Conservation (phyloP, 345 rosid genomes). For the Carallia pectinifolia region DNA sequence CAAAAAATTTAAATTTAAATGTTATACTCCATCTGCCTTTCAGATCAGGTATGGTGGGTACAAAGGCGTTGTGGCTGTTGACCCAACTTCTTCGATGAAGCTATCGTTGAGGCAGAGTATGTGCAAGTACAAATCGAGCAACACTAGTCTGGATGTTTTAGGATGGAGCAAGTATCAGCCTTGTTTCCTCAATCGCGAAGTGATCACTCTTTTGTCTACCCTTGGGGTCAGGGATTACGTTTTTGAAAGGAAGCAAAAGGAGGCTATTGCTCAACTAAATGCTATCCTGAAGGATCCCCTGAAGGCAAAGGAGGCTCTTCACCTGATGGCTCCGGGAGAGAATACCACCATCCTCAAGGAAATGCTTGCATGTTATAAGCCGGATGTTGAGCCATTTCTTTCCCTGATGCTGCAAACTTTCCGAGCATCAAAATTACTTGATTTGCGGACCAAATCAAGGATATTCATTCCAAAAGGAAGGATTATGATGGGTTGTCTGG, state of each 20-base stretch:
- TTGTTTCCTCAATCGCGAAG: conserved; percentile 55
- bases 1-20: conserved; percentile 27
- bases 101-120: conserved; percentile 43
- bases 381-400: conserved; percentile 76
- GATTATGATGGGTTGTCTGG: conserved; percentile 87
- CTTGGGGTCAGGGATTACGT: conserved; percentile 33
- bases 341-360: conserved; percentile 55
- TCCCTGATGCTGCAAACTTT: conserved; percentile 87
- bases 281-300: conserved; percentile 57
- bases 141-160: conserved; percentile 47
- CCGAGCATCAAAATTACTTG: conserved; percentile 66
- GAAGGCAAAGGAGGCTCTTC: conserved; percentile 67
- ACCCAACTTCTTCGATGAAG: conserved; percentile 44
- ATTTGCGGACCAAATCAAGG: conserved; percentile 61
- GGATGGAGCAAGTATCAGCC: conserved; percentile 53
- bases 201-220: conserved; percentile 58
- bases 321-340: conserved; percentile 71
- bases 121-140: conserved; percentile 31
- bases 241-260: conserved; percentile 31
- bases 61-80: conserved; percentile 82
- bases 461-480: conserved; percentile 60
- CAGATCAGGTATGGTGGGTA: conserved; percentile 46
- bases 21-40: conserved; percentile 35
- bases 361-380: conserved; percentile 59
- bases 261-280: conserved; percentile 57